A percentile compares a stretch with the other conserved stretches of the same genome.
Conservation (phyloP, 805 yeast genomes). For the Pichia manshurica region DNA sequence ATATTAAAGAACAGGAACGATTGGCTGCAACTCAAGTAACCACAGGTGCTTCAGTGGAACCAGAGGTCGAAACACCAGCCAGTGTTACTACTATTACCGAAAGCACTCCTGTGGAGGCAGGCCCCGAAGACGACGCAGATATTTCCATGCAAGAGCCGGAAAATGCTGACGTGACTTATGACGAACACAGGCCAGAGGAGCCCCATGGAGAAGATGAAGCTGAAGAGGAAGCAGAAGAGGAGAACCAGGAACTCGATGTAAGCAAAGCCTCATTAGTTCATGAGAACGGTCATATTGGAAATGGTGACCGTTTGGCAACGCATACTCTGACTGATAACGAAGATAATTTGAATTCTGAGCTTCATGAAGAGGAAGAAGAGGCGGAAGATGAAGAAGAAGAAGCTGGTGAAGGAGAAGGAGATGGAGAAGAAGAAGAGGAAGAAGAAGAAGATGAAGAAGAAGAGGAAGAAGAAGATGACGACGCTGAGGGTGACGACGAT, state of each 20-base stretch:
- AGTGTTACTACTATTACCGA: constrained; percentile 1
- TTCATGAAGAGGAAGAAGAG: constrained; percentile 3
- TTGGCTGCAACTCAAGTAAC: constrained; percentile 5
- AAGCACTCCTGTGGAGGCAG: constrained; percentile 4
- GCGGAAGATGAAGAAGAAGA: constrained; percentile 6
- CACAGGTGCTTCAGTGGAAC: constrained; percentile 8
- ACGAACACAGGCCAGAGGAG: background rate
- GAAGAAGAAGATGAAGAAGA: constrained; percentile 13
- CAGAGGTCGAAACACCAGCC: constrained; percentile 2
- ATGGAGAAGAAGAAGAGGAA: constrained; percentile 2
- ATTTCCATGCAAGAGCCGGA: background rate
- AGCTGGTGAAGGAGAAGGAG: constrained; percentile 7
- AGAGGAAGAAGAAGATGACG: constrained; percentile 7
- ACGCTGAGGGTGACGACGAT: constrained; percentile 1
- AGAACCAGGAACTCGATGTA: background rate
- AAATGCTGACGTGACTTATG: background rate
- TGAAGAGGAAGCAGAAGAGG: background rate
- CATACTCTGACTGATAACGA: background rate
- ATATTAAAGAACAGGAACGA: constrained; percentile 22
- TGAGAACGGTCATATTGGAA: background rate
- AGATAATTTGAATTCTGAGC: background rate
- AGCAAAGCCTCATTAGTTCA: background rate
- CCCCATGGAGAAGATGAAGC: constrained; percentile 2
- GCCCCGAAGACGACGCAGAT: constrained; percentile 1
- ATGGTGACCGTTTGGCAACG: background rate